Base-by-base conservation (phyloP, 1,284 basidiomycete genomes). In the Apiotrichum akiyoshidainum region DNA sequence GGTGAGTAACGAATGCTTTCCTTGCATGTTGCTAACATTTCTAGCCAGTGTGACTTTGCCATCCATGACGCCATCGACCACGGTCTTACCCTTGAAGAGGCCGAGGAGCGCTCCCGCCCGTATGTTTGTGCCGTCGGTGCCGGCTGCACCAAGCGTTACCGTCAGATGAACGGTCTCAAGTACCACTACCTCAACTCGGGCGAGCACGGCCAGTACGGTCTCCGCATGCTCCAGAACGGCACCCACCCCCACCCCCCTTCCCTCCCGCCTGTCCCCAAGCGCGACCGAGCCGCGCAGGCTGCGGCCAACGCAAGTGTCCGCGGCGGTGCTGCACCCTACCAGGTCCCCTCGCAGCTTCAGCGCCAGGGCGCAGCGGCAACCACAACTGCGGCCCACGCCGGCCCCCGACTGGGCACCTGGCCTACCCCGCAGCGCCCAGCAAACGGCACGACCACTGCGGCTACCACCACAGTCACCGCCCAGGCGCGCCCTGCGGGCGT, bases 161-260 rank as follows among this genome's bases (percentile, higher is more conserved):
- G 97, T 83, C 97, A 98, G 75, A 94, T 96, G 92, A 96, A 96
- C 76, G 92, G 93, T 0, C 79, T 96, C 60, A 76, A 78, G 71
- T 98, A 99, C 69, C 94, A 99, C 79, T 98, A 97, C 77, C 88
- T 94, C 73, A 94, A 98, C 78, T 91, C 90, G 35, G 94, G 95
- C 17, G 92, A 94, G 56, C 95, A 98, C 75, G 93, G 93, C 12
- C 86, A 88, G 12, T 83, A 90, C 52, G 93, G 93, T 7, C 81
- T 96, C 0, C 84, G 87, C 47, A 81, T 95, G 74, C 83, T 96
- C 37, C 88, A 90, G 14, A 87, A 88, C 60, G 89, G 93, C 35
- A 85, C 88, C 62, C 92, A 95, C 59, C 75, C 75, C 5, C 70
- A 74, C 45, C 78, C 76, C 0, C 69, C 70, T 34, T 66, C 66